Base-by-base conservation (phyloP, 805 yeast species). In the Metschnikowia chrysomelidarum region DNA sequence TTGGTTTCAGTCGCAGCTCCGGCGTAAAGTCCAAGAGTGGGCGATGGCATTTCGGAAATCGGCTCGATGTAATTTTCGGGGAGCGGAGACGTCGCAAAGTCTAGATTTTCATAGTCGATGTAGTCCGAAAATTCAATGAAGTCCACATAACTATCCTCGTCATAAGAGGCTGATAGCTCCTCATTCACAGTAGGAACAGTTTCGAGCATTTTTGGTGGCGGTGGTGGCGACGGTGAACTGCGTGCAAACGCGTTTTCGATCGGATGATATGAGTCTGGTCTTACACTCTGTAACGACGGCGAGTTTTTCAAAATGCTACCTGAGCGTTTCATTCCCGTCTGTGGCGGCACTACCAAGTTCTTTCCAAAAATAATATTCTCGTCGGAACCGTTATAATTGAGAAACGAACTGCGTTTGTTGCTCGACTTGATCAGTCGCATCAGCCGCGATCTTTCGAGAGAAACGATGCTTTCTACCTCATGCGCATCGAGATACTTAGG, bases 381-480 rank as follows among this genome's bases (percentile, higher is more conserved):
- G 35, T 67, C 69, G 10, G 62, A 57, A 5, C 71, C 71, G 29
- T 60, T 49, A 41, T 64, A 67, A 36, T 67, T 66, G 13, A 60
- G 57, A 43, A 56, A 67, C 17, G 69, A 62, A 36, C 57, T 64
- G 15, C 73, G 43, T 29, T 56, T 49, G 46, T 48, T 51, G 29
- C 49, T 56, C 11, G 67, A 59, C 35, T 50, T 62, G n/a, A 71
- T 55, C 0, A 87, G 80, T 51, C 75, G 71, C 64, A 74, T 64
- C 4, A 80, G 73, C 32, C 78, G 53, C 6, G 83, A 75, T 41
- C 89, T 69, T 55, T 85, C 94, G 27, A 85, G 53, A 6, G 82
- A 73, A 2, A 82, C 81, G 38, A 85, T 85, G 29, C 85, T 79
- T 45, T 81, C 85, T 8, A 85, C 84, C 51, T 85, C 94, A 34